A percentile compares a stretch with the other conserved stretches of the same genome.
These are phyloP conservation scores for Hypoxylon sp. DNA, from an alignment of 2,329 filamentous ascomycete genomes.

Conservation along the genomic window DNA sequence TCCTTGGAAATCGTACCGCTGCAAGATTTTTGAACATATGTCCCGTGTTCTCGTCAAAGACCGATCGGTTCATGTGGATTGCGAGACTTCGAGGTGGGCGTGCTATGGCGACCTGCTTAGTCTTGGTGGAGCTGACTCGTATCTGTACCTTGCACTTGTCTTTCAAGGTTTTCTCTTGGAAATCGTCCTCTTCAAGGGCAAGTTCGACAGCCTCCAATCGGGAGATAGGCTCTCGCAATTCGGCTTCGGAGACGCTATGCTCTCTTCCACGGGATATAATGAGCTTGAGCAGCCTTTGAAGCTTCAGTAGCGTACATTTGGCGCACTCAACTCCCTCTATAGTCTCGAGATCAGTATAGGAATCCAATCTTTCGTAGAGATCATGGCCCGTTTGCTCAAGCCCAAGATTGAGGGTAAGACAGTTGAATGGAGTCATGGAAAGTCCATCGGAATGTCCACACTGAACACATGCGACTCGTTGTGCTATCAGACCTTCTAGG, in stretches of 20 bases:
- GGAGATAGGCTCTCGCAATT: constrained; percentile 64
- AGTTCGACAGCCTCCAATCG: constrained; percentile 77
- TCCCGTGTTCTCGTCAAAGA: constrained; percentile 88
- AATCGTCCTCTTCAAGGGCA: constrained; percentile 84
- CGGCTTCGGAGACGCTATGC: constrained; percentile 60
- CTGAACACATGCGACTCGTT: constrained; percentile 86
- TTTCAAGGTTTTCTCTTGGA: constrained; percentile 76
- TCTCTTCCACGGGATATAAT: constrained; percentile 61
- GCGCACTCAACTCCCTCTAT: constrained; percentile 93
- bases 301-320: constrained; percentile 85
- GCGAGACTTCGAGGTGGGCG: constrained; percentile 84
- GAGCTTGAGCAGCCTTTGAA: constrained; percentile 63
- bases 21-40: constrained; percentile 87
- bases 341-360: constrained; percentile 85
- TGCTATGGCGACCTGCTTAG: constrained; percentile 88
- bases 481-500: constrained; percentile 87
- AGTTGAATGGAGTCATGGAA: constrained; percentile 94
- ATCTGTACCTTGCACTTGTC: constrained; percentile 77
- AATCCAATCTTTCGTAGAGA: constrained; percentile 83
- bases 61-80: constrained; percentile 91
- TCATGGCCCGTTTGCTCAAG: constrained; percentile 73
- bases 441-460: constrained; percentile 92
- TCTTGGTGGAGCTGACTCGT: constrained; percentile 84
- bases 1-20: constrained; percentile 80
- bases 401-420: constrained; percentile 87